Base-by-base conservation (phyloP, 2,329 filamentous ascomycete genomes). In the Xylaria sp. region DNA sequence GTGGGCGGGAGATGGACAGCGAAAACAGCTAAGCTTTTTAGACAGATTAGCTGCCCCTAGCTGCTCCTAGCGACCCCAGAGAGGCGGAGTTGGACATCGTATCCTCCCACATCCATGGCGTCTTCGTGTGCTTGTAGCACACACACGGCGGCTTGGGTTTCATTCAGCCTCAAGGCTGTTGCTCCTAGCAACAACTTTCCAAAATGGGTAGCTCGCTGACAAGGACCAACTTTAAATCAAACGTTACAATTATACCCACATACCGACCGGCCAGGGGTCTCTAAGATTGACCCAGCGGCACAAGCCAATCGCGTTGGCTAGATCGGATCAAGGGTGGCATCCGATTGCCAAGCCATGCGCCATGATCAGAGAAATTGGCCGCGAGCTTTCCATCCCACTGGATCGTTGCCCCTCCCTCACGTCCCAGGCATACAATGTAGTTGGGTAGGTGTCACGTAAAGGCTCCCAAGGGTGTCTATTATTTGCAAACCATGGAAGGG, bases 231-330 rank as follows among this genome's bases (percentile, higher is more conserved):
- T 59, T 19, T 19, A 44, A 53, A 65, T 65, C 59, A 49, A 63
- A 65, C 63, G 63, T 65, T 65, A 65, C 63, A 63, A 43, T 63
- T 41, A n/a, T 60, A 48, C 29, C 46, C 38, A 35, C 44, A 53
- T 21, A 15, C 46, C 33, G 31, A 31, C 31, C 10, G 23, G 58
- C 40, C 54, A 37, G 48, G 43, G 49, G 46, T 54, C 25, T 35
- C 27, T 40, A 23, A 35, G 35, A 35, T 52, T 51, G 33, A 41
- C 21, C 46, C 37, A 40, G 33, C n/a, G 33, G 54, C 17, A 15
- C 29, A 19, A 17, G n/a, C 60, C 51, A 63, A 59, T 63, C 38
- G n/a, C 17, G 19, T 41, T 37, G 29, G 27, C 49, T 47, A 52
- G 43, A 48, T 19, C 27, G 17, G 48, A 37, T 29, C 17, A 41